A percentile compares a stretch with the other conserved stretches of the same genome.
Evolutionary conservation across 2,329 filamentous ascomycete species (phyloP).

Genomic region (Talaromyces sp.): DNA sequence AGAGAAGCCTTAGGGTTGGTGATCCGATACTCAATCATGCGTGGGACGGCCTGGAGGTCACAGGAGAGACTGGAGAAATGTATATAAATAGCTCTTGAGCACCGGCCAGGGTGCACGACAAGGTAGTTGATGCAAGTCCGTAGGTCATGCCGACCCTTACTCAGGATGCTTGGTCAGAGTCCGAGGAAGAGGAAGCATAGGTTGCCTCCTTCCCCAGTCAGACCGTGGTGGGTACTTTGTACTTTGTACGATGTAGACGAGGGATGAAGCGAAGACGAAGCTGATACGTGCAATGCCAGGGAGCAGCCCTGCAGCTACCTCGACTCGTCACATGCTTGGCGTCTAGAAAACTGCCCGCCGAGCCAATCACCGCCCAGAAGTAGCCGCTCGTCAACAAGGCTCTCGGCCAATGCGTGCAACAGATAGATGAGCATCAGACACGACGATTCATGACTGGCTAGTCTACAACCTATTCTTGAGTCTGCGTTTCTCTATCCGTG

Average conservation of each 20-base stretch:
- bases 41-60: neutral
- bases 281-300: conserved; percentile 8
- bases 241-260: too few species aligned
- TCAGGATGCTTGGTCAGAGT: neutral
- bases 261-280: neutral
- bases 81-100: conserved; percentile 10
- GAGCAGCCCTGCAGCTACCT: conserved; percentile 1
- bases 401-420: conserved; percentile 4
- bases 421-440: conserved; percentile 2
- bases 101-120: neutral
- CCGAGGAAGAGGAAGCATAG: neutral
- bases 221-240: too few species aligned
- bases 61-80: neutral
- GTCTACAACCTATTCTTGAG: neutral
- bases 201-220: too few species aligned
- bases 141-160: neutral
- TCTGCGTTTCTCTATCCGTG: neutral
- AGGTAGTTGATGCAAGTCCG: neutral
- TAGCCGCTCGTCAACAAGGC: conserved; percentile 3
- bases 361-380: neutral
- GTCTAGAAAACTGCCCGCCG: neutral
- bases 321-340: conserved; percentile 10
- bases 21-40: neutral
- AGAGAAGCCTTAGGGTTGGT: neutral
- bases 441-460: neutral